Evolutionary conservation across 345 rosid genomes (phyloP).

Genomic region (Aquilaria malaccensis): DNA sequence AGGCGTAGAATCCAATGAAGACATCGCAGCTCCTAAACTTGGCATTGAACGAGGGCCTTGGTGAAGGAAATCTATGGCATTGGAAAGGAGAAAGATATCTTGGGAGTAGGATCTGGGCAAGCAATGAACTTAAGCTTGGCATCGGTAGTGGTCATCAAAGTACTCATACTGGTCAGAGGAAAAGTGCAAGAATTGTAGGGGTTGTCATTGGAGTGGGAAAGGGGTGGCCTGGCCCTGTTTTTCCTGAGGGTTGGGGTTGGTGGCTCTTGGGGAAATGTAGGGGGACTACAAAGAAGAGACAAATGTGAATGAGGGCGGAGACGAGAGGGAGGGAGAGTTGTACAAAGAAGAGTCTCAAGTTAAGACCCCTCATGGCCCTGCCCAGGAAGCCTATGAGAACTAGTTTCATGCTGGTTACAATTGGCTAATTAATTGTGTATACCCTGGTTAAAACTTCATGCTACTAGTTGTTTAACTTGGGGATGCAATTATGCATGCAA

Average conservation of each 20-base stretch:
- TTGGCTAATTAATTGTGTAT: too few species aligned
- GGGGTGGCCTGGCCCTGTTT: constrained; percentile 7
- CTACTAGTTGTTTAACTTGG: too few species aligned
- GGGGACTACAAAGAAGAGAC: constrained; percentile 95
- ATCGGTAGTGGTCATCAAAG: constrained; percentile 57
- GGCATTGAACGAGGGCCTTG: constrained; percentile 57
- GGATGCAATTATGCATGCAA: too few species aligned
- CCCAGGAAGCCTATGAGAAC: too few species aligned
- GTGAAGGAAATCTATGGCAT: constrained; percentile 77
- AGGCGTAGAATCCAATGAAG: constrained; percentile 81
- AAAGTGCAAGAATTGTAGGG: constrained; percentile 95
- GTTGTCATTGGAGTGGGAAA: constrained; percentile 60
- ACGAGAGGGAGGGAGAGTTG: constrained; percentile 70
- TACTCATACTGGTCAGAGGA: constrained; percentile 81
- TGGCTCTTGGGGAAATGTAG: constrained; percentile 84
- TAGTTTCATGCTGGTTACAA: too few species aligned
- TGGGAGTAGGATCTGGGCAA: constrained; percentile 57
- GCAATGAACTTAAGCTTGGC: constrained; percentile 51
- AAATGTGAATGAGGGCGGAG: constrained; percentile 92
- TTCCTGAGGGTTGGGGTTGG: constrained; percentile 28
- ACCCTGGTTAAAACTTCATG: too few species aligned
- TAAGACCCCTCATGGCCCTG: not conserved
- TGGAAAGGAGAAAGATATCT: constrained; percentile 81
- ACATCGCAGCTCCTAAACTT: constrained; percentile 92
- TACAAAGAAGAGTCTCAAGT: constrained; percentile 41